Base-by-base conservation (phyloP, 169 alveolate species). In the Theileria parva region DNA sequence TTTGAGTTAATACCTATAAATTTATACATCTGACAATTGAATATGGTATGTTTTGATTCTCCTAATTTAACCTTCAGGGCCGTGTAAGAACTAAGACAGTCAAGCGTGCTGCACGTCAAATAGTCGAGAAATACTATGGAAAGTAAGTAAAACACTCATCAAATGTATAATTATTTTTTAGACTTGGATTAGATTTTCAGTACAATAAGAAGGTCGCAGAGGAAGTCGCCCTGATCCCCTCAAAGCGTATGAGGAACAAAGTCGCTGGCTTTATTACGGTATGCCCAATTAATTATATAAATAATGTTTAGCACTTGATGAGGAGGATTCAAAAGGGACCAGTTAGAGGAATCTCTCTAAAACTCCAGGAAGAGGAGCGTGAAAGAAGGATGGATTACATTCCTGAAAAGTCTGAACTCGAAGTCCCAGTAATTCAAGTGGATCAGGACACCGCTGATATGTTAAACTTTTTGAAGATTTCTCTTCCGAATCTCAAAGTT, bases 41-140 rank as follows among this genome's bases (percentile, higher is more conserved):
- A 21, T 21, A 70, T 70, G 70, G 67, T 70, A 30, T 3, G 70
- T 77, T 30, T 27, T 21, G 48, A 44, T 48, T 32, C 25, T 27
- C 51, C 39, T 28, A 53, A 21, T 67, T 51, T 37, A 57, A 80
- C 69, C 25, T 53, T 23, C 79, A 93, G 99, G 99, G 99, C 80
- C 97, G 99, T 91, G 99, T 98, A 60, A 92, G 99, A 78, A 98
- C 99, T 15, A 98, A 97, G 95, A 98, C 99, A 72, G 99, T 98
- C 44, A 98, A 98, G 93, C 96, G 99, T 91, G 99, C 99, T 61
- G 99, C 99, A 21, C 96, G 99, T 86, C 98, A 93, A 78, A 94
- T 98, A 79, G 99, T 98, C 70, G 99, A 98, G 93, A 98, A 97
- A 93, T 98, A 97, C 93, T 97, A 96, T 94, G 93, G 97, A 70